Percentiles rank a stretch among this genome's conserved stretches.
Evolutionary conservation across 768 basidiomycete genomes (phyloP).

Genomic region (Lactifluus subvellereus): DNA sequence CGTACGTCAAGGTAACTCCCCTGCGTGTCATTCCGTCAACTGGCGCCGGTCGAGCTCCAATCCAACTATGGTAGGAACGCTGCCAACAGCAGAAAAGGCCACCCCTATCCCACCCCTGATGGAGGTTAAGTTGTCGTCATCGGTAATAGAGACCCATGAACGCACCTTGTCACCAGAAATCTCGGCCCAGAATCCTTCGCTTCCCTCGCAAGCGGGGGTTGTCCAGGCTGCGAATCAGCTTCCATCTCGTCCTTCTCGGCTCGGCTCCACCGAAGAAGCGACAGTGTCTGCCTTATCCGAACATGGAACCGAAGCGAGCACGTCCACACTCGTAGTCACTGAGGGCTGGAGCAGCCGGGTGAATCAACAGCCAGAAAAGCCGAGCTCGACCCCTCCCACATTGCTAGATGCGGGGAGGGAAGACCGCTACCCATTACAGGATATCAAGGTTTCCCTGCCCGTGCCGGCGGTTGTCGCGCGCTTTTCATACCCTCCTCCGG

Average conservation of each 20-base stretch:
- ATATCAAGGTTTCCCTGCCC: not conserved
- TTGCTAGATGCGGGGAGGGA: not conserved
- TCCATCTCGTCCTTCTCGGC: not conserved
- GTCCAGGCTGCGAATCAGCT: not conserved
- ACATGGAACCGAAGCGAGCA: not conserved
- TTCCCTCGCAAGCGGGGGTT: not conserved
- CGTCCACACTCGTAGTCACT: too few species aligned
- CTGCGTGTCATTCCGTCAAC: not conserved
- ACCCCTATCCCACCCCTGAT: not conserved
- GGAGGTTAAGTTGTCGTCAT: not conserved
- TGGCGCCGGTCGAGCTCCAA: conserved; percentile 1
- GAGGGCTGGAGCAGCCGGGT: not conserved
- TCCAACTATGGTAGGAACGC: not conserved
- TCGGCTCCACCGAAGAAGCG: not conserved
- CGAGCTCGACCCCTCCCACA: not conserved
- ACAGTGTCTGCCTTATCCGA: not conserved
- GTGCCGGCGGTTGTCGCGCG: not conserved
- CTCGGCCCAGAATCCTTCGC: not conserved
- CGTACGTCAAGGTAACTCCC: not conserved
- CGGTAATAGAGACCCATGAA: not conserved
- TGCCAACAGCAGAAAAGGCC: too few species aligned
- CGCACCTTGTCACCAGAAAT: not conserved
- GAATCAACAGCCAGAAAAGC: not conserved
- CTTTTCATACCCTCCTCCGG: not conserved
- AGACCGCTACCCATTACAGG: conserved; percentile 1